These are phyloP conservation scores for Heliocybe sulcata DNA, from an alignment of 1,284 basidiomycete genomes.

Conservation along the genomic window DNA sequence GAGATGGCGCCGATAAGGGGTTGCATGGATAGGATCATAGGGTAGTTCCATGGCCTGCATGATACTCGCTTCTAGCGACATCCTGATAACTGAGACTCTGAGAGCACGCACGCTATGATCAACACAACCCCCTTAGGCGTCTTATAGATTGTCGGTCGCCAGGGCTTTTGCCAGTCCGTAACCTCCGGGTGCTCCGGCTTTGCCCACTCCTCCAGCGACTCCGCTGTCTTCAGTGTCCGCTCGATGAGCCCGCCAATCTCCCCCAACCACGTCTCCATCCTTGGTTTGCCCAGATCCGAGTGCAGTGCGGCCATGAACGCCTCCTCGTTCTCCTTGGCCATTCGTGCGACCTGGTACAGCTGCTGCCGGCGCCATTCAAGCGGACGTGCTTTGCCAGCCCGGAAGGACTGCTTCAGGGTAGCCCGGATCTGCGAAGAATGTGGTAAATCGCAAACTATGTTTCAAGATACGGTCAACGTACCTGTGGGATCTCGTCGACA, in stretches of 20 bases:
- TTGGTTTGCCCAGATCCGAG: conserved; percentile 48
- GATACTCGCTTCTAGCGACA: not conserved
- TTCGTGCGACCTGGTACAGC: conserved; percentile 54
- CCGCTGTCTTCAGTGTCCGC: conserved; percentile 38
- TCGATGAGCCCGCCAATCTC: conserved; percentile 33
- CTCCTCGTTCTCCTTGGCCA: conserved; percentile 52
- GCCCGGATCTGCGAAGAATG: conserved; percentile 30
- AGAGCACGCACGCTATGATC: conserved; percentile 27
- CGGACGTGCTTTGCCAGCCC: conserved; percentile 39
- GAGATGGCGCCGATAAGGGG: conserved; percentile 55
- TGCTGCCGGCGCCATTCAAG: conserved; percentile 54
- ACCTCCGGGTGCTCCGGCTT: conserved; percentile 35
- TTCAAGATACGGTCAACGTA: not conserved
- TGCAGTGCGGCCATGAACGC: conserved; percentile 39
- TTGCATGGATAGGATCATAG: conserved; percentile 38
- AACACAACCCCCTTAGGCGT: conserved; percentile 44
- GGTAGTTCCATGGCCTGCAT: conserved; percentile 49
- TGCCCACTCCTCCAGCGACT: conserved; percentile 45
- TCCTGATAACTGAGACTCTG: not conserved
- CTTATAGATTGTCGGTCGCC: conserved; percentile 38
- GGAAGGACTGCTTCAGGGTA: conserved; percentile 40
- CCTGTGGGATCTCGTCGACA: not conserved
- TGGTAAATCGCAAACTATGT: not conserved
- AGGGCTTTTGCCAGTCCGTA: conserved; percentile 26
- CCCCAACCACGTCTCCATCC: conserved; percentile 29